Evolutionary conservation across 768 basidiomycete species (phyloP).

Genomic region (Leccinum boreale): DNA sequence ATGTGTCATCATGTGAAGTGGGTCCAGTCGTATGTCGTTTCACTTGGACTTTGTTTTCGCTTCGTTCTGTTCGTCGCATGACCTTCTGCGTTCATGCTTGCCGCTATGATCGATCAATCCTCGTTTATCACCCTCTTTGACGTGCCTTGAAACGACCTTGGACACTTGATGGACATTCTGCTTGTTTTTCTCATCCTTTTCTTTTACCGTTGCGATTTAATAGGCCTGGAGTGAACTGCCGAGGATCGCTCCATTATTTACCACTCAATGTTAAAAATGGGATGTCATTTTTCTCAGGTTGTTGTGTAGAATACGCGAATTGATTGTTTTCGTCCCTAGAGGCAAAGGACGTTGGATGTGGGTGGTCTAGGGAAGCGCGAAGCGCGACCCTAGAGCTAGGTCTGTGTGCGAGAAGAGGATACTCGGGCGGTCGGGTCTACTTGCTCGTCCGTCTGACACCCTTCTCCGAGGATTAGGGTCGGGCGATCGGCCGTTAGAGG

Average conservation of each 20-base stretch:
- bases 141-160: neutral
- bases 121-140: neutral
- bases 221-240: neutral
- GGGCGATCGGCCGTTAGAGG: too few relatives aligned
- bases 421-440: too few relatives aligned
- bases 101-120: neutral
- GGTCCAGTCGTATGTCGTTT: neutral
- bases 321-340: too few relatives aligned
- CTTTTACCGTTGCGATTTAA: neutral
- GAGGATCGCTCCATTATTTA: neutral
- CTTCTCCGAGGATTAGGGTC: too few relatives aligned
- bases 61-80: neutral
- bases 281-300: neutral
- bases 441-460: too few relatives aligned
- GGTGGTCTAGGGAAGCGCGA: too few relatives aligned
- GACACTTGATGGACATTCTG: neutral
- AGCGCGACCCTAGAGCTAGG: too few relatives aligned
- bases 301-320: too few relatives aligned
- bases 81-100: neutral
- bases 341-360: too few relatives aligned
- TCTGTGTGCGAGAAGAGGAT: too few relatives aligned
- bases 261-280: neutral
- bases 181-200: neutral
- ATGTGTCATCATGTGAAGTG: slow-evolving; percentile 78
- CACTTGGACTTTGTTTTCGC: neutral